Conservation (phyloP, 306 rosid genomes). For the Dryas octopetala region DNA sequence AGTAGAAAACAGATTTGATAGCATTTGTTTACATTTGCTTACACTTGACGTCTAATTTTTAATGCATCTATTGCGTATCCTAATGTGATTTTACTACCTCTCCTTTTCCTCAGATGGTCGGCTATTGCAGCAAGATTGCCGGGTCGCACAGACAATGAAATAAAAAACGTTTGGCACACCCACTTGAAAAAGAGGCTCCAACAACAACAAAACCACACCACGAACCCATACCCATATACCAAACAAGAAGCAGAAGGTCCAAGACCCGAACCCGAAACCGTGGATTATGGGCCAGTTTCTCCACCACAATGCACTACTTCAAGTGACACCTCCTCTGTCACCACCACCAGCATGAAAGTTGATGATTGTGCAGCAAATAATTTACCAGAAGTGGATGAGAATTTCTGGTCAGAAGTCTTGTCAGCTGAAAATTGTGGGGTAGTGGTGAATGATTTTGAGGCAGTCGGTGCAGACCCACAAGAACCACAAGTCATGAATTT, state of each 20-base stretch:
- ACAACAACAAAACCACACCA: slow-evolving; percentile 29
- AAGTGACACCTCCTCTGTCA: slow-evolving; percentile 45
- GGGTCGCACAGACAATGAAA: slow-evolving; percentile 88
- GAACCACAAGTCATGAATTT: slow-evolving; percentile 8
- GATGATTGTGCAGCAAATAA: slow-evolving; percentile 34
- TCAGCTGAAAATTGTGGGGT: slow-evolving; percentile 32
- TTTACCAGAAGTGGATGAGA: slow-evolving; percentile 51
- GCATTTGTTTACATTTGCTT: not conserved
- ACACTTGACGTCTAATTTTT: too few species aligned
- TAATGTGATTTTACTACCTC: not conserved
- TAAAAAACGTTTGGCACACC: slow-evolving; percentile 95
- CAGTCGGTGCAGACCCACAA: not conserved
- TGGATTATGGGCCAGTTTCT: slow-evolving; percentile 30
- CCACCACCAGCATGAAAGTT: slow-evolving; percentile 7
- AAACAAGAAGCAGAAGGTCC: slow-evolving; percentile 16
- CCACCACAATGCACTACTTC: slow-evolving; percentile 42
- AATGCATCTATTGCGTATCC: not conserved
- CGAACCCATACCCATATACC: too few species aligned
- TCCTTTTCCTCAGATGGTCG: slow-evolving; percentile 70
- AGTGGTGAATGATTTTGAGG: slow-evolving; percentile 16
- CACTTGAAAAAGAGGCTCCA: slow-evolving; percentile 74
- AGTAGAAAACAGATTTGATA: not conserved
- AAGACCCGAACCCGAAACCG: not conserved
- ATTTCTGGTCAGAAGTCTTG: slow-evolving; percentile 70
- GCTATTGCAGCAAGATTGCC: slow-evolving; percentile 79